Conservation (phyloP, 1,139 yeast genomes). For the Hyphopichia burtonii region DNA sequence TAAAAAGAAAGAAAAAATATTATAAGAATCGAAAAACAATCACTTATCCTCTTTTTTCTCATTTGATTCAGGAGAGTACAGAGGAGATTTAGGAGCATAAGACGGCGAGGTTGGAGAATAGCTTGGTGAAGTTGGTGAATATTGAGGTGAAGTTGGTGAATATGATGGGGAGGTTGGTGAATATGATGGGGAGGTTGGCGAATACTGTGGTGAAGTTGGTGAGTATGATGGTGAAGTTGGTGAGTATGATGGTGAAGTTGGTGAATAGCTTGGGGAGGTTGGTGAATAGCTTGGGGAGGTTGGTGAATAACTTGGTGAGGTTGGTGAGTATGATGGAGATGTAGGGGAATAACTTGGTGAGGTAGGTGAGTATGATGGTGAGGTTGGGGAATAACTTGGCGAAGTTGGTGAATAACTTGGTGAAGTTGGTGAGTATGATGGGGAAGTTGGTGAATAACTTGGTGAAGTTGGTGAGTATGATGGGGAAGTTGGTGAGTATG, state of each 20-base stretch:
- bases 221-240: conserved; percentile 61
- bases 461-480: conserved; percentile 71
- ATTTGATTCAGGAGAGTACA: conserved; percentile 44
- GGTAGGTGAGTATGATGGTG: conserved; percentile 63
- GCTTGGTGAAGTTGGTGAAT: conserved; percentile 28
- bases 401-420: conserved; percentile 57
- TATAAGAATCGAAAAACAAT: background rate
- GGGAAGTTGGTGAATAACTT: conserved; percentile 69
- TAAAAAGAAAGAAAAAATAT: background rate
- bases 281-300: conserved; percentile 44
- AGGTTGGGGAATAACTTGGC: conserved; percentile 59
- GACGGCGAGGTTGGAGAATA: conserved; percentile 50
- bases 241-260: conserved; percentile 58
- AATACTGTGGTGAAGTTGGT: conserved; percentile 62
- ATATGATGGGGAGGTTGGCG: conserved; percentile 58
- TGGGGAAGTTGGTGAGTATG: conserved; percentile 75
- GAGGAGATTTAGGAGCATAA: conserved; percentile 54
- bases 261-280: conserved; percentile 60
- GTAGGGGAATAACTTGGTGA: conserved; percentile 69
- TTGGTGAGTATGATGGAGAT: conserved; percentile 61
- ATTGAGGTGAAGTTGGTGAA: conserved; percentile 52
- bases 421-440: conserved; percentile 72
- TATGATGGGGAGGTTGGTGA: conserved; percentile 56
- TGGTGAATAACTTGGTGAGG: conserved; percentile 59
- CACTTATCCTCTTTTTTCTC: background rate